phyloP scores from a whole-genome alignment of 2,329 filamentous ascomycete species.

The Epichloe brachyelytri region DNA sequence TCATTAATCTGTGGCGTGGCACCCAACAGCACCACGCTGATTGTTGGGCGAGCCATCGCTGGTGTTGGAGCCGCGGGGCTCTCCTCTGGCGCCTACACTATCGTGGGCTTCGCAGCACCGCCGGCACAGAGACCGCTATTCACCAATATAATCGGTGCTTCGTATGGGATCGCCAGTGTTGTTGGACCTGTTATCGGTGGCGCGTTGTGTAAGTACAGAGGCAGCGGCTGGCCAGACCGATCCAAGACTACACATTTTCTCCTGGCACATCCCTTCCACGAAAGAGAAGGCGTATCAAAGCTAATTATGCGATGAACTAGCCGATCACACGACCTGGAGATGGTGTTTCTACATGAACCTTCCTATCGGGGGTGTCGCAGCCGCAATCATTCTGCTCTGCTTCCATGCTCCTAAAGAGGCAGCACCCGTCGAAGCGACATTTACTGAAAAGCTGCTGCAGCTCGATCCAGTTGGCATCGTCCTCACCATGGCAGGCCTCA shows the following conservation, averaged over 20 bases:
- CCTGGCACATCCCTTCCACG: not conserved
- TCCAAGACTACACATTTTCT: not conserved
- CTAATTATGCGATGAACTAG: conserved; percentile 3
- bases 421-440: not conserved
- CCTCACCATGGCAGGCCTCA: conserved; percentile 22
- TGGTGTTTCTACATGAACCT: conserved; percentile 20
- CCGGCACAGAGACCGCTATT: conserved; percentile 7
- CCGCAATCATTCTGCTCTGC: conserved; percentile 15
- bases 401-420: conserved; percentile 18
- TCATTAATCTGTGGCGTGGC: conserved; percentile 35
- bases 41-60: conserved; percentile 34
- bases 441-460: conserved; percentile 4
- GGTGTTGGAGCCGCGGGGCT: conserved; percentile 30
- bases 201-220: not conserved
- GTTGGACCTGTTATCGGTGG: not conserved
- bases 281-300: not conserved
- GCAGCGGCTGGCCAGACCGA: not conserved
- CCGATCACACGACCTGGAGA: conserved; percentile 14
- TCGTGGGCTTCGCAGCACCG: conserved; percentile 25
- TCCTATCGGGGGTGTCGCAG: conserved; percentile 12
- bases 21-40: conserved; percentile 26
- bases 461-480: conserved; percentile 18
- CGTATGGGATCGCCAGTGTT: not conserved
- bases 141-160: not conserved
- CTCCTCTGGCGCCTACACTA: conserved; percentile 28